Evolutionary conservation across 208 protist species (phyloP).

Genomic region (Leishmania mexicana): DNA sequence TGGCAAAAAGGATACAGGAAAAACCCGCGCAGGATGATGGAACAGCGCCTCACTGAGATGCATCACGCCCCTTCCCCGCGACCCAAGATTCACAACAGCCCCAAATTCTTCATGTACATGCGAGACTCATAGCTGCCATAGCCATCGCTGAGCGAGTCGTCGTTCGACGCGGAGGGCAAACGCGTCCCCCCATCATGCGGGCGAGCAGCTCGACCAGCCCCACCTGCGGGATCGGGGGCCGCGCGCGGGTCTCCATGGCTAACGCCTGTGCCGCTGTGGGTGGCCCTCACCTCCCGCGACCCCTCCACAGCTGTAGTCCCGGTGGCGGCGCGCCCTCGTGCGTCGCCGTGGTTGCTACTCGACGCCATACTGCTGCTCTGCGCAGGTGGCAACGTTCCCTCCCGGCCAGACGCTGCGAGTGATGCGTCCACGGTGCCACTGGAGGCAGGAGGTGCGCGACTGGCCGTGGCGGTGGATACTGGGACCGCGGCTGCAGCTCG

Average conservation of each 20-base stretch:
- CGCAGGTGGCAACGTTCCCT: constrained; percentile 27
- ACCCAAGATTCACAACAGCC: constrained; percentile 43
- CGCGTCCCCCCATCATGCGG: constrained; percentile 4
- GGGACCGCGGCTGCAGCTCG: neutral
- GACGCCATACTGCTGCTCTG: constrained; percentile 7
- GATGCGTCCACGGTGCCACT: neutral
- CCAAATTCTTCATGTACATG: constrained; percentile 81
- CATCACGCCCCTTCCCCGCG: neutral
- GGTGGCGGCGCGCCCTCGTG: neutral
- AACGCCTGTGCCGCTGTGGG: neutral
- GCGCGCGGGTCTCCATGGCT: neutral
- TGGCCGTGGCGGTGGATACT: neutral
- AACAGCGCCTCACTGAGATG: neutral
- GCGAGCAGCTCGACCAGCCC: neutral
- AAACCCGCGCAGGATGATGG: neutral
- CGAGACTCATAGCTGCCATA: constrained; percentile 88
- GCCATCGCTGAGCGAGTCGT: constrained; percentile 86
- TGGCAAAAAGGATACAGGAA: constrained; percentile 18
- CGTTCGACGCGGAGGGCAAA: constrained; percentile 22
- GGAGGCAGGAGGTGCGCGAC: neutral
- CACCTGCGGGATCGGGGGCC: constrained; percentile 11
- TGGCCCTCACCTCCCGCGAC: neutral
- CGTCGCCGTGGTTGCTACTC: neutral
- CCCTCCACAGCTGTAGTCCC: neutral
- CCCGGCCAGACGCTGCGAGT: neutral